Percentiles rank a stretch among this genome's conserved stretches.
Evolutionary conservation across 805 yeast genomes (phyloP).

Genomic region (Nakazawaea anatomiae): DNA sequence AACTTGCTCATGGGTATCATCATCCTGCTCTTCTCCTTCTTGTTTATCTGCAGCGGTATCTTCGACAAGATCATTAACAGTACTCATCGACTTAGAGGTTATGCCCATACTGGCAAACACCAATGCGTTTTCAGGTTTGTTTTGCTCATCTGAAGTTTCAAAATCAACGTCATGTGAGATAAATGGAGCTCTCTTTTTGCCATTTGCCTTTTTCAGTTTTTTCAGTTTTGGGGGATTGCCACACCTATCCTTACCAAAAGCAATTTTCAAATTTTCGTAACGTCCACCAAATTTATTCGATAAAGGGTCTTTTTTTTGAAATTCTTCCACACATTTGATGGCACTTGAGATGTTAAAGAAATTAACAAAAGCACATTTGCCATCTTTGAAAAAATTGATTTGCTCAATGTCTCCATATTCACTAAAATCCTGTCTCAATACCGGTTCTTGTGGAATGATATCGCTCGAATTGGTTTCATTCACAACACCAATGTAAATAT

Average conservation of each 20-base stretch:
- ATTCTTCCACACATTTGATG: slow-evolving; percentile 85
- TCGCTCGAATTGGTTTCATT: slow-evolving; percentile 16
- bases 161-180: too few relatives aligned
- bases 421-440: slow-evolving; percentile 64
- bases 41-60: neutral
- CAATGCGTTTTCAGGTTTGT: slow-evolving; percentile 3
- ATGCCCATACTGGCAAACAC: slow-evolving; percentile 21
- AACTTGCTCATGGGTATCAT: neutral
- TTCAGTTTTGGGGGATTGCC: slow-evolving; percentile 84
- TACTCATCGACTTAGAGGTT: slow-evolving; percentile 16
- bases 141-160: neutral
- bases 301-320: slow-evolving; percentile 43
- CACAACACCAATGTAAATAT: slow-evolving; percentile 73
- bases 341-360: slow-evolving; percentile 90
- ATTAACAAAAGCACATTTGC: slow-evolving; percentile 86
- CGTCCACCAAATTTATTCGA: slow-evolving; percentile 31
- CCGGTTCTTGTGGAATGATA: slow-evolving; percentile 11
- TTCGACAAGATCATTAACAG: too few relatives aligned
- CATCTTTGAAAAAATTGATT: slow-evolving; percentile 77
- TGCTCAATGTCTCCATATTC: slow-evolving; percentile 94
- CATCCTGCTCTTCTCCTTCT: neutral
- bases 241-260: slow-evolving; percentile 92
- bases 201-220: slow-evolving; percentile 22
- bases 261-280: slow-evolving; percentile 69
- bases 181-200: too few relatives aligned